These are phyloP conservation scores for Tolypocladium cylindrosporum DNA, from an alignment of 2,329 filamentous ascomycete species.

Conservation along the genomic window DNA sequence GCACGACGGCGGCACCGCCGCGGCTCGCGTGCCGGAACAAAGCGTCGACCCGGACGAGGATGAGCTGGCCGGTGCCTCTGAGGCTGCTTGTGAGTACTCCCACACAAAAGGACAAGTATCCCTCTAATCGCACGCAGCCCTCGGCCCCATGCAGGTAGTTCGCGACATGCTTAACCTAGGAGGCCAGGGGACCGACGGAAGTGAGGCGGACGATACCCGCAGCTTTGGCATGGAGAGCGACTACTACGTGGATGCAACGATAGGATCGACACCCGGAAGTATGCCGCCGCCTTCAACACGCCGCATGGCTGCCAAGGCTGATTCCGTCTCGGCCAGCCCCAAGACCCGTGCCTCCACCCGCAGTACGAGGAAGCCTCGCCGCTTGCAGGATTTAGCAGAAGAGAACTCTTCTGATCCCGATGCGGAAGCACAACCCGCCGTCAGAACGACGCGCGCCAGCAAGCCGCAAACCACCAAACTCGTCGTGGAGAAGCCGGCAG, in stretches of 20 bases:
- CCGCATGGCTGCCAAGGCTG: neutral
- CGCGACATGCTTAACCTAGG: neutral
- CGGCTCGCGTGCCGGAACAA: neutral
- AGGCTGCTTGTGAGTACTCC: neutral
- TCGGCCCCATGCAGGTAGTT: neutral
- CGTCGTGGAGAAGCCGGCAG: neutral
- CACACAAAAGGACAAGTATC: neutral
- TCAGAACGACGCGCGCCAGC: neutral
- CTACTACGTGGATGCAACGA: constrained; percentile 25
- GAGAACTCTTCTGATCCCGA: neutral
- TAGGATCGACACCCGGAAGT: constrained; percentile 17
- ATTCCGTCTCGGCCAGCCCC: neutral
- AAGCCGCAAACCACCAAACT: neutral
- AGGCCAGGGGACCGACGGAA: constrained; percentile 4
- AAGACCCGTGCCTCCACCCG: neutral
- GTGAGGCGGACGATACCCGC: constrained; percentile 20
- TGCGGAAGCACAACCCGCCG: neutral
- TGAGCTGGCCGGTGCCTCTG: constrained; percentile 8
- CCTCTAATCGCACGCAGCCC: neutral
- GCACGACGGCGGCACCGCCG: neutral
- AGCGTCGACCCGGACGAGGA: constrained; percentile 9
- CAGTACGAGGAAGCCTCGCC: neutral
- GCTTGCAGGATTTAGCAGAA: neutral
- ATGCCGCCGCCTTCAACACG: neutral
- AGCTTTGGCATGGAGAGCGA: constrained; percentile 27